These are phyloP conservation scores for Simplicillium sp. DNA, from an alignment of 2,329 filamentous ascomycete genomes.

Conservation along the genomic window DNA sequence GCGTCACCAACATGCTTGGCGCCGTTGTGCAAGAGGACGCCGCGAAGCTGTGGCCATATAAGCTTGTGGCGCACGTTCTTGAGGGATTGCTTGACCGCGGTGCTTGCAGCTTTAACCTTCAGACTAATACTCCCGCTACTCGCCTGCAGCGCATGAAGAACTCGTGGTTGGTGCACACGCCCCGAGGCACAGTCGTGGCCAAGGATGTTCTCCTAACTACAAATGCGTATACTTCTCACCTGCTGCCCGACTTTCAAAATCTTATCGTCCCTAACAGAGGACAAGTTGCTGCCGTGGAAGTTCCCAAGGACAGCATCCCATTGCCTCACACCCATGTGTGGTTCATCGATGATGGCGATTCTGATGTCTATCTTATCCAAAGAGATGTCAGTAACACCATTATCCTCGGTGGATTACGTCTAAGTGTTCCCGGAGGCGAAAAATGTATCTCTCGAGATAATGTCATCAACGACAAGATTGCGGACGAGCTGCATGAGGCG, in stretches of 20 bases:
- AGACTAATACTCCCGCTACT: conserved; percentile 61
- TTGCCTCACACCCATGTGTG: conserved; percentile 57
- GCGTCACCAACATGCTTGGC: conserved; percentile 47
- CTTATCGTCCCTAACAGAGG: conserved; percentile 71
- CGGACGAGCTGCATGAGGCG: conserved; percentile 42
- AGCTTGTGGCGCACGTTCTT: conserved; percentile 65
- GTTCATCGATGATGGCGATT: conserved; percentile 23
- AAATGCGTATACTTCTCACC: conserved; percentile 73
- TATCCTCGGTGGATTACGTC: conserved; percentile 63
- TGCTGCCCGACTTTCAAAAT: conserved; percentile 59
- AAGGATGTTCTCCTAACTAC: conserved; percentile 65
- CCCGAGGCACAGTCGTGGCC: conserved; percentile 56
- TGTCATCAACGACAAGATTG: conserved; percentile 44
- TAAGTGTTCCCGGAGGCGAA: conserved; percentile 34
- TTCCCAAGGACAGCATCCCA: conserved; percentile 30
- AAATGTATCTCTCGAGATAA: conserved; percentile 52
- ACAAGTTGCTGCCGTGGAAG: conserved; percentile 58
- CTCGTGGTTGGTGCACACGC: conserved; percentile 56
- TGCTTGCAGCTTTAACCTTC: conserved; percentile 52
- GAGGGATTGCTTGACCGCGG: conserved; percentile 41
- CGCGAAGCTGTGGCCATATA: conserved; percentile 73
- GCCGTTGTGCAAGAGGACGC: conserved; percentile 57
- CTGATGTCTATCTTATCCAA: conserved; percentile 67
- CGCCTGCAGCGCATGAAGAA: conserved; percentile 26
- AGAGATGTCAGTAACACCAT: conserved; percentile 48